Conservation (phyloP, 331 rosid species). For the Dryas integrifolia region DNA sequence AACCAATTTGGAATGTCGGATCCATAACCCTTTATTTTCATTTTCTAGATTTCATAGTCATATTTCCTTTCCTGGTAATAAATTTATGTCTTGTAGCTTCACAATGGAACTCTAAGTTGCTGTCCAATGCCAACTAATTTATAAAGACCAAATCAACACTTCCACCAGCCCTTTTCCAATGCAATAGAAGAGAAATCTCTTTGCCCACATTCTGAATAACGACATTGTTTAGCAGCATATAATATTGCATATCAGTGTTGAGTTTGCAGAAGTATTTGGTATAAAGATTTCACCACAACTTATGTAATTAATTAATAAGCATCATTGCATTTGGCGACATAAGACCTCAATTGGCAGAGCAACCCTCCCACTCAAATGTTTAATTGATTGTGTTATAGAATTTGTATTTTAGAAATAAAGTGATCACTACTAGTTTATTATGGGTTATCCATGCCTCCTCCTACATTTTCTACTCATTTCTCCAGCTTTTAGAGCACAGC, state of each 20-base stretch:
- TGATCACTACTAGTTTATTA: neutral
- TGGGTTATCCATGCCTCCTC: no score
- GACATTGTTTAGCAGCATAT: no score
- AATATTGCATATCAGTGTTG: no score
- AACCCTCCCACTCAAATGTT: neutral
- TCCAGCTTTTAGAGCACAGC: no score
- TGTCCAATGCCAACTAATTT: no score
- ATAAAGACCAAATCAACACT: neutral
- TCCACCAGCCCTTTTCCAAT: no score
- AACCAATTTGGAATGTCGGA: neutral
- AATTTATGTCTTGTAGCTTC: no score
- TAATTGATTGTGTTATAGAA: neutral
- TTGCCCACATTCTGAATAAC: neutral
- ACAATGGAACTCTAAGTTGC: no score
- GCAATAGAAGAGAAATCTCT: neutral
- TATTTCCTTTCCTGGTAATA: neutral
- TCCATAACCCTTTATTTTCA: neutral
- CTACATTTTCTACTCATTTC: no score
- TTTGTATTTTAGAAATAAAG: no score
- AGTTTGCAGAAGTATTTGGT: neutral
- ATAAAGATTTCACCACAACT: neutral
- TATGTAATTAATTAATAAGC: neutral
- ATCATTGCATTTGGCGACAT: neutral
- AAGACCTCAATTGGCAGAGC: neutral
- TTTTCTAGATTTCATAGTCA: neutral